Evolutionary conservation across 306 rosid genomes (phyloP), one percentile per base, ranked within the genome.

Genomic region (Hippophae rhamnoides): DNA sequence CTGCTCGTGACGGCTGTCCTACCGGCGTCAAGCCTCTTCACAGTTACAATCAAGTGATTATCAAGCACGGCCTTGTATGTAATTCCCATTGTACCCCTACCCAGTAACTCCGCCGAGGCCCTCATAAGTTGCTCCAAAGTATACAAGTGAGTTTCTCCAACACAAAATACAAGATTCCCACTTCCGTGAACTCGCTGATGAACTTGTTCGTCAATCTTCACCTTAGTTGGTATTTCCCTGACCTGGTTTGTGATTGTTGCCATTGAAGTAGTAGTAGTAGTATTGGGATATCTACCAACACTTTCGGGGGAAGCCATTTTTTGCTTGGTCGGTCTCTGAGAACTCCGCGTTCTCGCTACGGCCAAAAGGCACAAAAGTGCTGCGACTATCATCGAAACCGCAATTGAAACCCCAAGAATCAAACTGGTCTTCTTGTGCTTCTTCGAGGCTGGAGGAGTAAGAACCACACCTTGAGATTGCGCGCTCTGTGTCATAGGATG

Each of bases 41-140:
- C 96, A 27, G 98, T 85, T 63, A 85, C 71, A 5, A 72, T 69
- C 31, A 83, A 54, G 65, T 69, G 82, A 72, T 75, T 80, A 63
- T 82, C 86, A 51, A 90, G 51, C 66, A 86, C 96, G 23, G 95
- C 98, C 75, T 90, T 90, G 72, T 90, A 90, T 5, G 98, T 90
- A 1, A 94, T 79, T 47, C 96, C 98, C 9, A 82, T 72, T 6
- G 76, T 77, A 13, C 98, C 98, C 47, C 96, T 81, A 1, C 96
- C 98, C 1, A 90, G 76, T 40, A 90, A 70, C 86, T 90, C 98
- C 18, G 98, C 98, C 49, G 98, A 87, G 6, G 87, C 98, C 41
- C 82, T 70, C 98, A 90, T 90, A 46, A 90, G 67, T 80, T 81
- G 85, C 60, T 90, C 96, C 80, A 87, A 62, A 52, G 77, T 81